These are phyloP conservation scores for Juglanconis sp. DNA, from an alignment of 2,329 filamentous ascomycete species.

Conservation along the genomic window DNA sequence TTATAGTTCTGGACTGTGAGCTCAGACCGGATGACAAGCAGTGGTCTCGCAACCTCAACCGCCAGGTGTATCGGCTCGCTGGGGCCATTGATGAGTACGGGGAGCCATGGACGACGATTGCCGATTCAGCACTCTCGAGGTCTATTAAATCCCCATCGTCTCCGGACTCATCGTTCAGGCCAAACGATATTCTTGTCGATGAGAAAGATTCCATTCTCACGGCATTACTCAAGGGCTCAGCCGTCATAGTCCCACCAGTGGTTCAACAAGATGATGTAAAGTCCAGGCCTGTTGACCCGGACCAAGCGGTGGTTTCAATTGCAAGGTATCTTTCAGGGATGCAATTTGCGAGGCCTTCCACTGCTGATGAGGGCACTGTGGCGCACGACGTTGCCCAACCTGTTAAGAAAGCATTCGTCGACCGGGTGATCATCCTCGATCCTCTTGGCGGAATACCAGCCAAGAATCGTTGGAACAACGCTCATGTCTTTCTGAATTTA, in stretches of 20 bases:
- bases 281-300: constrained; percentile 43
- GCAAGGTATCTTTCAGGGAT: constrained; percentile 73
- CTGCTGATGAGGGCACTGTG: constrained; percentile 29
- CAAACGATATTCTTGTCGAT: constrained; percentile 36
- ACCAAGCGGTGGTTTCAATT: constrained; percentile 71
- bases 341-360: constrained; percentile 39
- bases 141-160: constrained; percentile 25
- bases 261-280: constrained; percentile 12
- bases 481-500: constrained; percentile 87
- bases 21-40: constrained; percentile 32
- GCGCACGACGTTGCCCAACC: constrained; percentile 23
- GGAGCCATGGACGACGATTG: constrained; percentile 63
- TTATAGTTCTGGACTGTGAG: constrained; percentile 77
- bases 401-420: constrained; percentile 59
- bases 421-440: constrained; percentile 86
- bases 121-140: constrained; percentile 54
- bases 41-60: constrained; percentile 31
- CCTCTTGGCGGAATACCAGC: constrained; percentile 81
- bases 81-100: constrained; percentile 69
- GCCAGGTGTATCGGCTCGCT: constrained; percentile 72
- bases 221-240: constrained; percentile 64
- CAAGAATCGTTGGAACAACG: constrained; percentile 54
- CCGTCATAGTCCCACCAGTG: constrained; percentile 60
- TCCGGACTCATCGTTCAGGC: constrained; percentile 24
- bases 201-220: constrained; percentile 57